phyloP scores from a whole-genome alignment of 2,329 filamentous ascomycete genomes.

The Tothia fuscella region DNA sequence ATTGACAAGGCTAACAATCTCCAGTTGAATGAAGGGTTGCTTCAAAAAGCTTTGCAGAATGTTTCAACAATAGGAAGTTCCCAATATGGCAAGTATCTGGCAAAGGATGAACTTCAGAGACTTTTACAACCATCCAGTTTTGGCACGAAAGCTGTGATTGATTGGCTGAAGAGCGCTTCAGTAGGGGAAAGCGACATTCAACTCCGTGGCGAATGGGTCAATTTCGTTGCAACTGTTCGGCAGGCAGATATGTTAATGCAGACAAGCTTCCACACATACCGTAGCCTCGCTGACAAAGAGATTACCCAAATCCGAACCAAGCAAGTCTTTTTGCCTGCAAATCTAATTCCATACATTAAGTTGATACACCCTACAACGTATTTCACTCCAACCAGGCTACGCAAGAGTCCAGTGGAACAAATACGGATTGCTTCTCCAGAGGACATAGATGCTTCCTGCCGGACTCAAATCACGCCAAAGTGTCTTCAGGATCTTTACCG shows the following conservation, averaged over 20 bases:
- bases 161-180: conserved; percentile 45
- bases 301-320: conserved; percentile 40
- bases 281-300: conserved; percentile 29
- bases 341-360: conserved; percentile 43
- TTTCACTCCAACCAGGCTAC: conserved; percentile 26
- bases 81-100: conserved; percentile 50
- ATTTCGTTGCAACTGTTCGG: conserved; percentile 40
- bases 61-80: conserved; percentile 49
- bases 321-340: conserved; percentile 49
- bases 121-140: conserved; percentile 40
- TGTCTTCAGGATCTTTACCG: conserved; percentile 38
- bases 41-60: conserved; percentile 48
- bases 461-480: conserved; percentile 31
- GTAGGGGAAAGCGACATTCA: conserved; percentile 35
- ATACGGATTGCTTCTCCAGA: not conserved
- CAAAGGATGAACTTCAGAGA: conserved; percentile 43
- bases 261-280: conserved; percentile 46
- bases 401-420: not conserved
- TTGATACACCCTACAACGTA: conserved; percentile 55
- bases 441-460: conserved; percentile 21
- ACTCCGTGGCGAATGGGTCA: conserved; percentile 48
- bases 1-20: not conserved
- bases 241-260: conserved; percentile 45
- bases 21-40: conserved; percentile 36
- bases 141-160: conserved; percentile 37